Evolutionary conservation across 805 yeast species (phyloP), one percentile per base, ranked within the genome.

Genomic region (Metschnikowia continentalis): DNA sequence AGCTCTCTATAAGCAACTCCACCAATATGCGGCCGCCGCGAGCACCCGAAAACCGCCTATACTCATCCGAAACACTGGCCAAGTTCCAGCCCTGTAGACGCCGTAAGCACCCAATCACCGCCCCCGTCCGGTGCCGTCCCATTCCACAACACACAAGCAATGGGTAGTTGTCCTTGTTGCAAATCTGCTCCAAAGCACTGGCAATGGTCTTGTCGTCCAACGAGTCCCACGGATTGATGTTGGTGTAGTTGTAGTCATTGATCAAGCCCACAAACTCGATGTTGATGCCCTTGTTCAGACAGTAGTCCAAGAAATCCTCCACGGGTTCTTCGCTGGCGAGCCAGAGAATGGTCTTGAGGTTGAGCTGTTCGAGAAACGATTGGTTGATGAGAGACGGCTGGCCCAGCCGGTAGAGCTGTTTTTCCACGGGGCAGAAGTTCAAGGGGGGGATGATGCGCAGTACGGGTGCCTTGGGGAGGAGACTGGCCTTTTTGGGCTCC

Each of bases 91-190:
- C 92, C 75, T 94, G 97, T 17, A 94, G 72, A 53, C 96, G 78
- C 55, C 99, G 74, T 43, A 92, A 71, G 67, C 99, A 92, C 0
- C 99, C 99, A 53, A 94, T 82, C 3, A 94, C 96, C 0, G 98
- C 91, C 1, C 99, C 99, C 0, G 98, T 91, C 57, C 99, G 77
- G 67, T 92, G 99, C 58, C 99, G 76, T 0, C 99, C 99, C 99
- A 94, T 94, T 13, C 97, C 97, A 61, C 98, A 94, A 67, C 98
- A 94, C 4, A 91, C 91, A 46, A 94, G 71, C 54, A 94, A 61
- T 0, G 99, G 98, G 61, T 89, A 88, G 64, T 83, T 82, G n/a
- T 80, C 77, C 55, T 78, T 78, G 59, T 88, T 80, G 41, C 84
- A 80, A 17, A 92, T 86, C 33, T 90, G 76, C 54, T 84, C 86